A percentile compares a stretch with the other conserved stretches of the same genome.
These are phyloP conservation scores for Cicer bijugum DNA, from an alignment of 306 rosid species.

Conservation along the genomic window DNA sequence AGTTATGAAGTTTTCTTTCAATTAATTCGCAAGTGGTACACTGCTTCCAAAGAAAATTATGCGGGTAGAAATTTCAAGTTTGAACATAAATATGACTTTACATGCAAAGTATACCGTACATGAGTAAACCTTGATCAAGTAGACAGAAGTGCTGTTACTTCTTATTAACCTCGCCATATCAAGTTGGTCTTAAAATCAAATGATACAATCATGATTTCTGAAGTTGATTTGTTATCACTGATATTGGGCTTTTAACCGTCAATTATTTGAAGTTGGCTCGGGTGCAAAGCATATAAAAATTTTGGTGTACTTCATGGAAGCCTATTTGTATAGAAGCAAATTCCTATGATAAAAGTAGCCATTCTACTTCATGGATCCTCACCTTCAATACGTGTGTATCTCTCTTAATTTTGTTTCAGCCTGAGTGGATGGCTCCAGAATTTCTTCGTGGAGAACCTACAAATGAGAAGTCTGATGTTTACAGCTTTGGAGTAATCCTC, in stretches of 20 bases:
- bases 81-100: conserved; percentile 6
- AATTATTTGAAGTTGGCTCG: conserved; percentile 22
- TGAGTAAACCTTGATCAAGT: conserved; percentile 12
- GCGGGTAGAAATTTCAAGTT: conserved; percentile 26
- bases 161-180: background rate
- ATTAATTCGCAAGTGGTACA: background rate
- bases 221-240: background rate
- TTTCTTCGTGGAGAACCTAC: conserved; percentile 98
- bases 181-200: conserved; percentile 31
- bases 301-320: conserved; percentile 15
- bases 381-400: conserved; percentile 57
- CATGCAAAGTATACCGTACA: background rate
- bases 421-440: conserved; percentile 99
- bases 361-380: conserved; percentile 53
- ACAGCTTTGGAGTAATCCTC: conserved; percentile 89
- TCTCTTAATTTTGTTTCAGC: conserved; percentile 77
- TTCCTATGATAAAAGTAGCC: conserved; percentile 44
- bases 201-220: conserved; percentile 18
- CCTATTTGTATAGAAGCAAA: conserved; percentile 18
- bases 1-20: conserved; percentile 26
- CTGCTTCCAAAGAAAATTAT: background rate
- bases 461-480: conserved; percentile 92
- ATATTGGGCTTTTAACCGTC: conserved; percentile 2
- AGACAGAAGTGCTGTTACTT: conserved; percentile 17
- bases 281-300: background rate